A percentile compares a stretch with the other conserved stretches of the same genome.
phyloP scores from a whole-genome alignment of 192 early-diverging fungal genomes.

The Backusella macrospora region DNA sequence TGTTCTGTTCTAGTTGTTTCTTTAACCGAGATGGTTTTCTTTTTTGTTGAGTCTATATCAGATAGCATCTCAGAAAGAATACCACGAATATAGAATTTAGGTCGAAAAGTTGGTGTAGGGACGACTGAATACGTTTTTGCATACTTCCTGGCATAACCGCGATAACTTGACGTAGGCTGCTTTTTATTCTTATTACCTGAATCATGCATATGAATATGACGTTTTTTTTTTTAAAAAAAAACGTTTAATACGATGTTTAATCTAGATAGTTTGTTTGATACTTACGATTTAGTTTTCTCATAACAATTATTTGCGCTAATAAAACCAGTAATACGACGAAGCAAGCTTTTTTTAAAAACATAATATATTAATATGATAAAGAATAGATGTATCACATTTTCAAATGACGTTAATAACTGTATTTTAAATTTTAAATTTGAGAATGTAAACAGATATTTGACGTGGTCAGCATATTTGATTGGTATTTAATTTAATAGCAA shows the following conservation, averaged over 20 bases:
- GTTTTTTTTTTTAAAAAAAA: not conserved
- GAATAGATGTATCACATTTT: not conserved
- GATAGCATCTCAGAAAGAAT: not conserved
- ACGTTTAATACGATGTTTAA: not conserved
- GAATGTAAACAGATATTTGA: slow-evolving; percentile 6
- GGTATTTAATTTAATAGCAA: too few species aligned
- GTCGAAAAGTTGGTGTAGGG: not conserved
- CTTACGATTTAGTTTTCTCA: slow-evolving; percentile 6
- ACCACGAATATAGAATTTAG: not conserved
- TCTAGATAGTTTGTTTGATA: not conserved
- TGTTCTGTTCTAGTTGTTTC: not conserved
- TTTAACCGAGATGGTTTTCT: not conserved
- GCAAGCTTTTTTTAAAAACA: not conserved
- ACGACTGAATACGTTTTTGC: not conserved
- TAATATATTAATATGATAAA: not conserved
- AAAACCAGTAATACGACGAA: not conserved
- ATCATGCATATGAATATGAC: too few species aligned
- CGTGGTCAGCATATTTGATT: too few species aligned
- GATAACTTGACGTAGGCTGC: not conserved
- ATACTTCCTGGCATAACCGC: not conserved
- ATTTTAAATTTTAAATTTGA: slow-evolving; percentile 1
- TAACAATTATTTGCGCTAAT: not conserved
- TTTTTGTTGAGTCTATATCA: not conserved
- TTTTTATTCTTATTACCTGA: slow-evolving; percentile 6
- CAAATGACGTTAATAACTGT: not conserved